These are phyloP conservation scores for Tolypocladium nubicola DNA, from an alignment of 2,329 filamentous ascomycete species.

Conservation along the genomic window DNA sequence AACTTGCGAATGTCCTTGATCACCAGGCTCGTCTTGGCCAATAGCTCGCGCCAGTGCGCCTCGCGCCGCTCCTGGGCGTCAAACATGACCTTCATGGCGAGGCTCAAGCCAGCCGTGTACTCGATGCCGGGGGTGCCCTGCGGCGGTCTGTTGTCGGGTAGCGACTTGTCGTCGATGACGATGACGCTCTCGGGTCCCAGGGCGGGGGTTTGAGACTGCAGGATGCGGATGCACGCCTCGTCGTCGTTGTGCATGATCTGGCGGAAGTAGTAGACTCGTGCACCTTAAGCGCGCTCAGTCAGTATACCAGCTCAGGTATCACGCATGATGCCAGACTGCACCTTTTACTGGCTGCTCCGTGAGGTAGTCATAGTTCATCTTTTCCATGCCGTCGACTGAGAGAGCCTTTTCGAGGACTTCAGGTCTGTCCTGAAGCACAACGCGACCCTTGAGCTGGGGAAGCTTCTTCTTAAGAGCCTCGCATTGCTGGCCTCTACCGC, in stretches of 20 bases:
- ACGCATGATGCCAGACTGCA: neutral
- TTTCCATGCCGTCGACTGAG: slow-evolving; percentile 10
- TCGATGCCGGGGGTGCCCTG: slow-evolving; percentile 7
- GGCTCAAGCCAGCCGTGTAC: slow-evolving; percentile 11
- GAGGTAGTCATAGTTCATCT: slow-evolving; percentile 12
- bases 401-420: slow-evolving; percentile 10
- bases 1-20: slow-evolving; percentile 11
- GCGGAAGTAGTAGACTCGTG: slow-evolving; percentile 15
- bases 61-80: slow-evolving; percentile 12
- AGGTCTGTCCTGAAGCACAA: slow-evolving; percentile 12
- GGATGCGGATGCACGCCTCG: slow-evolving; percentile 11
- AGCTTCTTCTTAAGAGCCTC: slow-evolving; percentile 4
- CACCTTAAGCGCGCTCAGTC: slow-evolving; percentile 4
- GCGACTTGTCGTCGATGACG: slow-evolving; percentile 13
- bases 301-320: too few species aligned
- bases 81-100: slow-evolving; percentile 15
- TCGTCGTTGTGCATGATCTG: slow-evolving; percentile 17
- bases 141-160: slow-evolving; percentile 8
- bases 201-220: slow-evolving; percentile 7
- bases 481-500: slow-evolving; percentile 11
- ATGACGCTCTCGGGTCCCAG: slow-evolving; percentile 10
- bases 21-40: slow-evolving; percentile 9
- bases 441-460: slow-evolving; percentile 3
- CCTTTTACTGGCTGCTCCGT: slow-evolving; percentile 14
- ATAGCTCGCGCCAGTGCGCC: slow-evolving; percentile 11